Base-by-base conservation (phyloP, 768 basidiomycete genomes). In the Mycena venus region DNA sequence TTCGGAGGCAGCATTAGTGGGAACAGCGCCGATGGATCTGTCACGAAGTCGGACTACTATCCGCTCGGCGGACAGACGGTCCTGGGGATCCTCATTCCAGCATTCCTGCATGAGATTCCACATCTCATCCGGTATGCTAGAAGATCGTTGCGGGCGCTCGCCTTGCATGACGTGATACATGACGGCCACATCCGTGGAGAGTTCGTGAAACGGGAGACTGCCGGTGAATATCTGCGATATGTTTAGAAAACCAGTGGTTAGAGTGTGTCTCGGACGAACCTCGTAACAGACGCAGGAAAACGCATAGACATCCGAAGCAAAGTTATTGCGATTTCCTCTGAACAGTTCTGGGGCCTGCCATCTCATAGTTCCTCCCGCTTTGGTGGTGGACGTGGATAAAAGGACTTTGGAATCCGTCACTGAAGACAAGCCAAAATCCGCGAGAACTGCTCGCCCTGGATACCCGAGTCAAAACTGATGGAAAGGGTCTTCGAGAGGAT, bases 321-420 rank as follows among this genome's bases (percentile, higher is more conserved):
- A 71, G 51, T 67, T 72, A 31, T 79, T 78, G 7, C 12, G 73
- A 78, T 47, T 74, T 60, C 31, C 78, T 32, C 11, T 44, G 14
- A 78, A 64, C n/a, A 83, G 53, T 51, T 83, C 82, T 3, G 82
- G 82, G 3, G 82, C 82, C 42, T 78, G 77, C 82, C 82, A 83
- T 68, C 81, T 49, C 3, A 72, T 40, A 9, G 82, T 79, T 11
- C 82, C 80, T 42, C 75, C 77, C 15, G 42, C 66, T 17, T 75
- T 76, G 25, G 44, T 36, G 14, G 59, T 60, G 17, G 79, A 75
- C 2, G 81, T 74, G 5, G 78, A 70, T 21, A 62, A 29, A 1
- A 77, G 61, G 25, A 79, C 76, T 44, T 74, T 70, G 7, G 79
- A 56, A 27, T 81, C 80, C 0, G 70, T 70, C 8, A 80, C 70